Evolutionary conservation across 2,329 filamentous ascomycete species (phyloP).

Genomic region (Cladosporium cucumerinum): DNA sequence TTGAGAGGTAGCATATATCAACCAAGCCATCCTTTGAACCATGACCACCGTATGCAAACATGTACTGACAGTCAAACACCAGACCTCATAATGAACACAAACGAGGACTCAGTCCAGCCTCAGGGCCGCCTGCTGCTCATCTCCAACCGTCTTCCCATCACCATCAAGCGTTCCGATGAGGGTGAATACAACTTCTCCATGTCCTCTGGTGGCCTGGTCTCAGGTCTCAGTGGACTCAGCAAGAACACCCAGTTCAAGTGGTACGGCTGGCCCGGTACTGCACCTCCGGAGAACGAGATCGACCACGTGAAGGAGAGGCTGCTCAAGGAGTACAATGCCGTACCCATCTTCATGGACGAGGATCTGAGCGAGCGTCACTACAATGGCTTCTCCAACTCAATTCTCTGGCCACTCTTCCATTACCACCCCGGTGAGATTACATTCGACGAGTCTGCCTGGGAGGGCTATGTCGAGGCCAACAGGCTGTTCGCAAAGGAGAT

Average conservation of each 20-base stretch:
- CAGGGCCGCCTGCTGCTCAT: constrained; percentile 69
- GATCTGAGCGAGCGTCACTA: constrained; percentile 94
- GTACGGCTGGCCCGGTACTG: constrained; percentile 96
- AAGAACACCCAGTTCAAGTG: constrained; percentile 95
- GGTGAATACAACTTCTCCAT: constrained; percentile 91
- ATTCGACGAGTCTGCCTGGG: constrained; percentile 93
- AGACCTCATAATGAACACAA: constrained; percentile 31
- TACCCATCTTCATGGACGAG: constrained; percentile 90
- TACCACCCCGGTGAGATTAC: constrained; percentile 98
- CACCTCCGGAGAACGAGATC: constrained; percentile 82
- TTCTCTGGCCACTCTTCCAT: constrained; percentile 97
- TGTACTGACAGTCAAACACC: constrained; percentile 1
- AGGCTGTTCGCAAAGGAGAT: constrained; percentile 86
- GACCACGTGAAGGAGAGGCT: constrained; percentile 70
- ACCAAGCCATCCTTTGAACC: neutral
- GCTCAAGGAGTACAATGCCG: constrained; percentile 81
- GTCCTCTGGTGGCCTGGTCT: constrained; percentile 94
- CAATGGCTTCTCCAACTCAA: constrained; percentile 97
- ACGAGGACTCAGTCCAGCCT: constrained; percentile 31
- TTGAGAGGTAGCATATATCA: constrained; percentile 1
- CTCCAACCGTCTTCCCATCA: constrained; percentile 93
- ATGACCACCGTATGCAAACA: neutral
- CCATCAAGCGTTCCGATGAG: constrained; percentile 89
- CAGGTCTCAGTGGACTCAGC: constrained; percentile 82
- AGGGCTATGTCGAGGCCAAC: constrained; percentile 90